A percentile compares a stretch with the other conserved stretches of the same genome.
Conservation (phyloP, 129 eudicot genomes). For the Saussurea involucrata region DNA sequence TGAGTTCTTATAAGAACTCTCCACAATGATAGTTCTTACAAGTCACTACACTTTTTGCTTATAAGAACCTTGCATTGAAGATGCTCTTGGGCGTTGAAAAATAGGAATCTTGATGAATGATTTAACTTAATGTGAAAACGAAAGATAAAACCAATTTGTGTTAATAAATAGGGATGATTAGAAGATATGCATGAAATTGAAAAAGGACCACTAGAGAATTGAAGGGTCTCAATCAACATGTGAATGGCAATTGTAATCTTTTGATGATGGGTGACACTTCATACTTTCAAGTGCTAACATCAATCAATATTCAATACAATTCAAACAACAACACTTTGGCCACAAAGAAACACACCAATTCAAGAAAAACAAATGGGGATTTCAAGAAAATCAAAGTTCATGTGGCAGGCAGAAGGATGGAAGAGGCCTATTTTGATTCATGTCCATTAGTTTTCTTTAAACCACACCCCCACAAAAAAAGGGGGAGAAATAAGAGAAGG, state of each 20-base stretch:
- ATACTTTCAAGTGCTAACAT: conserved; percentile 30
- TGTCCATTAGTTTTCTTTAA: conserved; percentile 16
- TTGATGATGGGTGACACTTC: conserved; percentile 27
- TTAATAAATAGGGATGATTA: too few species aligned
- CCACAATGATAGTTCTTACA: too few species aligned
- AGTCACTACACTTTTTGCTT: too few species aligned
- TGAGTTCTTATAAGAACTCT: too few species aligned
- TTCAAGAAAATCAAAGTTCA: background rate
- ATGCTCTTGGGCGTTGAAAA: background rate
- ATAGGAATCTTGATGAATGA: background rate
- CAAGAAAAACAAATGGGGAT: background rate
- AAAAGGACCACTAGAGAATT: conserved; percentile 19
- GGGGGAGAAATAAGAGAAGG: background rate
- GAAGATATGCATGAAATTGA: background rate
- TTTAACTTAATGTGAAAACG: background rate
- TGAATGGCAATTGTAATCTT: conserved; percentile 24
- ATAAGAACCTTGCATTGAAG: too few species aligned
- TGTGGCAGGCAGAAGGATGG: conserved; percentile 22
- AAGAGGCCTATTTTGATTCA: conserved; percentile 22
- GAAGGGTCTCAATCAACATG: conserved; percentile 27
- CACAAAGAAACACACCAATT: background rate
- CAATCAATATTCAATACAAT: conserved; percentile 12
- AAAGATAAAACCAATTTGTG: background rate
- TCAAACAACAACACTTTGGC: conserved; percentile 10
- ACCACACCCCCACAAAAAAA: background rate